Conservation (phyloP, 2,329 filamentous ascomycete species). For the Sporothrix pseudoabietina region DNA sequence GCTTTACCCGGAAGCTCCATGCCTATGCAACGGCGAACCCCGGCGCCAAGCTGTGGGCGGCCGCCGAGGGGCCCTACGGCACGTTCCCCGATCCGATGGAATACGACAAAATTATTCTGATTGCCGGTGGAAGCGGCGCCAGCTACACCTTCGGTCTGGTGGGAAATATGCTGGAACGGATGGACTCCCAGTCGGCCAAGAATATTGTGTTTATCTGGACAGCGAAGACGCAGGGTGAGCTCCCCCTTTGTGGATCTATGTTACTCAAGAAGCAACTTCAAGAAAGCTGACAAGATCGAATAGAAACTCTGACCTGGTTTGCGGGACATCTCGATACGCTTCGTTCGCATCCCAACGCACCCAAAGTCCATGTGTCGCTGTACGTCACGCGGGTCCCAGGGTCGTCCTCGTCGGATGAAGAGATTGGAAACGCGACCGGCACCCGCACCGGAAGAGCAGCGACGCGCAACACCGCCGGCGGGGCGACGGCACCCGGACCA, state of each 20-base stretch:
- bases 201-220: constrained; percentile 54
- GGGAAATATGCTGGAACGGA: constrained; percentile 49
- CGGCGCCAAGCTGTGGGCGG: constrained; percentile 52
- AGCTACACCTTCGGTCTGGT: constrained; percentile 59
- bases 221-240: constrained; percentile 50
- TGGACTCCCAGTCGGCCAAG: constrained; percentile 44
- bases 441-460: not conserved
- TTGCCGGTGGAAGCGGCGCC: constrained; percentile 63
- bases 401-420: constrained; percentile 29
- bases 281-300: not conserved
- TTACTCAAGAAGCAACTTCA: not conserved
- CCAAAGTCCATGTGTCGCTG: constrained; percentile 45
- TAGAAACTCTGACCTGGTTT: constrained; percentile 45
- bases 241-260: not conserved
- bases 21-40: constrained; percentile 54
- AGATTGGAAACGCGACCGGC: constrained; percentile 28
- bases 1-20: constrained; percentile 61
- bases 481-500: not conserved
- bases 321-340: constrained; percentile 46
- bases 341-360: constrained; percentile 45
- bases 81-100: constrained; percentile 54
- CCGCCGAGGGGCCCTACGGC: constrained; percentile 63
- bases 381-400: constrained; percentile 42
- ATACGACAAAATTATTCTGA: constrained; percentile 59
- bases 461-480: not conserved